Base-by-base conservation (phyloP, 495 filamentous ascomycete species). In the Lichenothelia convexa region DNA sequence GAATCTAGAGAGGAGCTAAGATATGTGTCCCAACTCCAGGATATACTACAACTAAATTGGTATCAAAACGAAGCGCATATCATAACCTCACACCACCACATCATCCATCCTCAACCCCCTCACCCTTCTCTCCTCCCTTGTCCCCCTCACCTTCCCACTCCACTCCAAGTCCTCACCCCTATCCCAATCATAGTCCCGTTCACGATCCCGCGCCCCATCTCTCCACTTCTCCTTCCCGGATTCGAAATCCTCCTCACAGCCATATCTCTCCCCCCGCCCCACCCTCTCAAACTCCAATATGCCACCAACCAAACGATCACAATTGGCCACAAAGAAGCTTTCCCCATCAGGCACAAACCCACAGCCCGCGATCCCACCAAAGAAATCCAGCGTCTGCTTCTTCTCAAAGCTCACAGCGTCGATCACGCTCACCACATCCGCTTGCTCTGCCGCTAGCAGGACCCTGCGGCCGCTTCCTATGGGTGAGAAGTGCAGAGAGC, bases 281-380 rank as follows among this genome's bases (percentile, higher is more conserved):
- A 56, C 37, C 45, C 81, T 63, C 48, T 82, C 75, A 40, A 80
- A 73, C 44, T 79, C 68, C 63, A 93, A 65, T 24, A 94, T 60
- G 3, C 86, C 86, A 33, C 86, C 86, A 47, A 82, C 74, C 18
- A 63, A 64, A 18, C 58, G 59, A 49, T 95, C 87, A 15, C 69
- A 68, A 41, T 80, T 87, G 13, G 80, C 69, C 2, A 89, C 71
- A 46, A 72, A 71, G 23, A 93, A 59, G 32, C 73, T 66, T 26
- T 65, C 58, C 3, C 86, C 87, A 41, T 75, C 80, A 16, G 75
- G 70, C 17, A 73, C 61, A 43, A 85, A 79, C 24, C 70, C 69
- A 2, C 83, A 65, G 3, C 87, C 87, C 3, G 73, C 82, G 19
- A 91, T 69, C 44, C 87, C 79, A 12, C 87, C 85, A 46, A 91